Percentiles rank a stretch among this genome's conserved stretches.
Evolutionary conservation across 306 rosid genomes (phyloP).

Genomic region (Cucurbita maxima): DNA sequence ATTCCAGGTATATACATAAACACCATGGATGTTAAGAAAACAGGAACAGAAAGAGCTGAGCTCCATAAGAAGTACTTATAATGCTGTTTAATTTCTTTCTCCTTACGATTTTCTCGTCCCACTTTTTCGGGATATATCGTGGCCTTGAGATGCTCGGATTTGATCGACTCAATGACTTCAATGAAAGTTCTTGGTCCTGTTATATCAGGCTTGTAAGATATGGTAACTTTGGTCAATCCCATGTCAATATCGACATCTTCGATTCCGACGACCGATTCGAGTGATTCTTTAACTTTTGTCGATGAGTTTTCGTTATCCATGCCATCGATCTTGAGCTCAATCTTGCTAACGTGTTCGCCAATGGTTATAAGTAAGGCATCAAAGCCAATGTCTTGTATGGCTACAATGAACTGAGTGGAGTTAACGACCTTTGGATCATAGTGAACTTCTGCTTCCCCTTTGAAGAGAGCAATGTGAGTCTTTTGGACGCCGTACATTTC

Average conservation of each 20-base stretch:
- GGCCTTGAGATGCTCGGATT: constrained; percentile 48
- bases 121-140: constrained; percentile 35
- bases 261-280: constrained; percentile 42
- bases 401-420: constrained; percentile 25
- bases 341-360: constrained; percentile 52
- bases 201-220: constrained; percentile 46
- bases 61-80: constrained; percentile 47
- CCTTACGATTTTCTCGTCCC: constrained; percentile 30
- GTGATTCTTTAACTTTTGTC: constrained; percentile 24
- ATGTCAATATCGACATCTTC: constrained; percentile 14
- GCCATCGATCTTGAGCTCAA: constrained; percentile 53
- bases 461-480: constrained; percentile 60
- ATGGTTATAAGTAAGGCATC: constrained; percentile 37
- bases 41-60: constrained; percentile 43
- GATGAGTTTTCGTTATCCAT: constrained; percentile 11
- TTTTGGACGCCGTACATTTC: constrained; percentile 35
- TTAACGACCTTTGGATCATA: constrained; percentile 42
- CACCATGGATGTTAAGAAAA: constrained; percentile 71
- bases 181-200: constrained; percentile 72
- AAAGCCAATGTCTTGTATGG: constrained; percentile 45
- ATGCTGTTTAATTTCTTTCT: constrained; percentile 38
- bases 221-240: constrained; percentile 26
- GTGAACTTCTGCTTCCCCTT: constrained; percentile 63
- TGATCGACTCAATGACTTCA: constrained; percentile 43
- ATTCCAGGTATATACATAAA: constrained; percentile 55